Percentiles rank a stretch among this genome's conserved stretches.
phyloP scores from a whole-genome alignment of 2,329 filamentous ascomycete genomes.

The Cryphonectria naterciae region DNA sequence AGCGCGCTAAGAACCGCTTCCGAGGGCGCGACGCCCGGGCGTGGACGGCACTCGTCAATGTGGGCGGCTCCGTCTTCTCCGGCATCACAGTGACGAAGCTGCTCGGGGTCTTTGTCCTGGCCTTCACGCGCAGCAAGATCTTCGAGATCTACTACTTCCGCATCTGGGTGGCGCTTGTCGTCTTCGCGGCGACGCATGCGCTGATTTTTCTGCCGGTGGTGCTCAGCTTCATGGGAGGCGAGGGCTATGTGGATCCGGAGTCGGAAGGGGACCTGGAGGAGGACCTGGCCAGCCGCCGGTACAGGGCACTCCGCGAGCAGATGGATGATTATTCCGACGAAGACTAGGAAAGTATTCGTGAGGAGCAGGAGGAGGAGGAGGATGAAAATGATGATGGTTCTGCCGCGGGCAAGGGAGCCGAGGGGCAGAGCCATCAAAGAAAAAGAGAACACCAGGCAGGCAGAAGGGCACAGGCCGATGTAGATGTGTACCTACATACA shows the following conservation, averaged over 20 bases:
- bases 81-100: constrained; percentile 97
- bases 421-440: too few species aligned
- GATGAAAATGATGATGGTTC: not conserved
- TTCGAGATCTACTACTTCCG: constrained; percentile 99
- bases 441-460: not conserved
- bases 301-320: constrained; percentile 76
- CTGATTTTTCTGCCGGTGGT: constrained; percentile 90
- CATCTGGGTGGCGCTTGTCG: constrained; percentile 89
- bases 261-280: constrained; percentile 87
- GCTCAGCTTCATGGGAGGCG: constrained; percentile 81
- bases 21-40: constrained; percentile 81
- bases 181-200: constrained; percentile 87
- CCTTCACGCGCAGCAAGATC: constrained; percentile 96
- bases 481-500: not conserved
- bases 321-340: constrained; percentile 78
- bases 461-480: not conserved
- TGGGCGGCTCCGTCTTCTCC: constrained; percentile 91
- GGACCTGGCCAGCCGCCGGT: constrained; percentile 79
- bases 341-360: constrained; percentile 40
- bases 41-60: constrained; percentile 92
- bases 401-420: not conserved
- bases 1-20: constrained; percentile 77
- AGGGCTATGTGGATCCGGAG: constrained; percentile 86
- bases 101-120: constrained; percentile 86
- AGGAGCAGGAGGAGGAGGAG: not conserved